phyloP scores from a whole-genome alignment of 768 basidiomycete species.

The Lenzites betulinus region DNA sequence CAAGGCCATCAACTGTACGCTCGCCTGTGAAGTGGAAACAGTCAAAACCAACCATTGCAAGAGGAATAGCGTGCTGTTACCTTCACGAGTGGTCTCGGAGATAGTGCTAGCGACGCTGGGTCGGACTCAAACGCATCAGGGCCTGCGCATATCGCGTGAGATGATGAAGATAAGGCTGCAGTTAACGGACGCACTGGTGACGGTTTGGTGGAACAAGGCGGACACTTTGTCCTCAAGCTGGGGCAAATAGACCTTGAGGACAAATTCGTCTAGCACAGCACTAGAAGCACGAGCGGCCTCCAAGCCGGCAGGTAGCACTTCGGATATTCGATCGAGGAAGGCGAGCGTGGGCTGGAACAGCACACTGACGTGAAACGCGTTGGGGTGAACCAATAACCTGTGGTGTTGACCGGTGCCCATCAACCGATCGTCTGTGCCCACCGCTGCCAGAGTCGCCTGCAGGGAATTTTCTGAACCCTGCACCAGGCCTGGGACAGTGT shows the following conservation, averaged over 20 bases:
- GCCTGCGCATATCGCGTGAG: conserved; percentile 42
- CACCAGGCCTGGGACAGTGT: conserved; percentile 93
- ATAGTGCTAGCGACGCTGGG: conserved; percentile 61
- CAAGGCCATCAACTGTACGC: conserved; percentile 81
- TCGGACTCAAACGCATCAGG: conserved; percentile 90
- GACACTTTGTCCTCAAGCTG: conserved; percentile 95
- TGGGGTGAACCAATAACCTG: conserved; percentile 80
- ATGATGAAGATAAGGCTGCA: too few relatives aligned
- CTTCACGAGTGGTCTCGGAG: conserved; percentile 75
- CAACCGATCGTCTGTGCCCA: conserved; percentile 73
- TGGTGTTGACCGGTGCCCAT: conserved; percentile 79
- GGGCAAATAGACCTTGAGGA: conserved; percentile 88
- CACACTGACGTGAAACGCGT: conserved; percentile 92
- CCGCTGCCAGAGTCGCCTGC: conserved; percentile 59
- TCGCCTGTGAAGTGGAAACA: conserved; percentile 51
- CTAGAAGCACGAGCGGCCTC: conserved; percentile 69
- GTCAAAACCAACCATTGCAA: not conserved
- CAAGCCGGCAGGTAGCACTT: conserved; percentile 70
- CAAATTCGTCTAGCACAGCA: conserved; percentile 87
- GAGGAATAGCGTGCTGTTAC: conserved; percentile 38
- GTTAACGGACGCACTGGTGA: conserved; percentile 54
- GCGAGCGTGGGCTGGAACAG: conserved; percentile 93
- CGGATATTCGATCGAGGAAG: conserved; percentile 75
- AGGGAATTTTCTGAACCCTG: conserved; percentile 66
- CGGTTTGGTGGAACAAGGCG: conserved; percentile 80